Conservation (phyloP, 495 filamentous ascomycete species). For the Talaromyces stipitatus region DNA sequence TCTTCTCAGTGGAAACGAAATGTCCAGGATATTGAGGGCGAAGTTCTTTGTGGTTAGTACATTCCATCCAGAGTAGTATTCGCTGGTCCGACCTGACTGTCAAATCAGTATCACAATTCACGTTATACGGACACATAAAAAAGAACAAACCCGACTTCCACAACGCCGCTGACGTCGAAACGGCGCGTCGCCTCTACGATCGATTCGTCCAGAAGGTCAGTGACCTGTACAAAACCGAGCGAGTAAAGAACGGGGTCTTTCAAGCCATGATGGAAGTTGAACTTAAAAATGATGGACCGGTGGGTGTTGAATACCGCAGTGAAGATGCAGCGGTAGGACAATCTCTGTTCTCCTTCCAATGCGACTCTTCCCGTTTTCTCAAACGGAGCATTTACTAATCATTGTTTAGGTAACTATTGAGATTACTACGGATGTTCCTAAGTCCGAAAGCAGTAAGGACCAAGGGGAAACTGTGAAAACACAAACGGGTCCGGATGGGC, state of each 20-base stretch:
- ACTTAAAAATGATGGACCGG: conserved; percentile 88
- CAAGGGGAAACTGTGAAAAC: conserved; percentile 10
- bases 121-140: conserved; percentile 81
- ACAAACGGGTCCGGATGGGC: conserved; percentile 13
- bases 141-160: conserved; percentile 97
- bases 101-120: conserved; percentile 89
- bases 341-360: conserved; percentile 23
- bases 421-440: conserved; percentile 54
- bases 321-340: conserved; percentile 54
- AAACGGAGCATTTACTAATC: conserved; percentile 12
- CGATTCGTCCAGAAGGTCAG: conserved; percentile 72
- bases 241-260: conserved; percentile 90
- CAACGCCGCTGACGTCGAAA: conserved; percentile 66
- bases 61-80: background rate
- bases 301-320: conserved; percentile 65
- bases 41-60: conserved; percentile 78
- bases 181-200: conserved; percentile 75
- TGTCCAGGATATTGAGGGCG: conserved; percentile 79
- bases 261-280: conserved; percentile 99
- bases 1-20: conserved; percentile 70
- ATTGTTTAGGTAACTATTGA: conserved; percentile 55
- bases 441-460: conserved; percentile 35
- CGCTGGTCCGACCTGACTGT: background rate
- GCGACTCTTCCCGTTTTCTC: conserved; percentile 14
- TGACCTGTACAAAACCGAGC: conserved; percentile 61